phyloP scores from a whole-genome alignment of 2,329 filamentous ascomycete species.

The Fusarium chaquense region DNA sequence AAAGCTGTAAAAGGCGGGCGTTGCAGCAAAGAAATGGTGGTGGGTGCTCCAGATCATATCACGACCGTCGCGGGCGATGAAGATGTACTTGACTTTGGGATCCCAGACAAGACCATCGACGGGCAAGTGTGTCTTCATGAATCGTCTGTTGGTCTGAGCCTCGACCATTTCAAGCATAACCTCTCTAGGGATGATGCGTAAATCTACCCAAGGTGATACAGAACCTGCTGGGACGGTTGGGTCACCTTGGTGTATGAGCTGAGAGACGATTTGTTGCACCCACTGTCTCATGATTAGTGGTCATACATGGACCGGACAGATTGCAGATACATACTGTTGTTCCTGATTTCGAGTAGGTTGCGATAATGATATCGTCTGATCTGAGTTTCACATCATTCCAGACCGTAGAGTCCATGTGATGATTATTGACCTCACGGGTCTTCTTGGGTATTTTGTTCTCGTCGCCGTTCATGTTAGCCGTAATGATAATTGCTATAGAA shows the following conservation, averaged over 20 bases:
- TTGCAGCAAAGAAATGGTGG: slow-evolving; percentile 9
- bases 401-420: slow-evolving; percentile 23
- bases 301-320: fast-evolving
- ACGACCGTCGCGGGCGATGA: slow-evolving; percentile 12
- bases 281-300: not conserved
- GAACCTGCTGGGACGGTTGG: not conserved
- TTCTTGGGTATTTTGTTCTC: slow-evolving; percentile 10
- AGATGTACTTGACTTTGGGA: slow-evolving; percentile 19
- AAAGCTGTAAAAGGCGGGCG: slow-evolving; percentile 8
- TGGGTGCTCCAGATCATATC: slow-evolving; percentile 24
- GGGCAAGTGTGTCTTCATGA: slow-evolving; percentile 19
- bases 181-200: slow-evolving; percentile 1
- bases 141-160: slow-evolving; percentile 2
- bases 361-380: slow-evolving; percentile 22
- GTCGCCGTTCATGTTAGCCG: not conserved
- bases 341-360: slow-evolving; percentile 15
- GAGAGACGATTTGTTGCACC: slow-evolving; percentile 21
- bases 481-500: not conserved
- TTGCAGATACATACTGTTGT: not conserved
- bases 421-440: slow-evolving; percentile 19
- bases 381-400: slow-evolving; percentile 20
- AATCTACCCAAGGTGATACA: slow-evolving; percentile 15
- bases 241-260: slow-evolving; percentile 14
- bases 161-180: slow-evolving; percentile 9
- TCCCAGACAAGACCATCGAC: slow-evolving; percentile 2